phyloP scores from a whole-genome alignment of 2,329 filamentous ascomycete species.

The Diplodia sapinea region DNA sequence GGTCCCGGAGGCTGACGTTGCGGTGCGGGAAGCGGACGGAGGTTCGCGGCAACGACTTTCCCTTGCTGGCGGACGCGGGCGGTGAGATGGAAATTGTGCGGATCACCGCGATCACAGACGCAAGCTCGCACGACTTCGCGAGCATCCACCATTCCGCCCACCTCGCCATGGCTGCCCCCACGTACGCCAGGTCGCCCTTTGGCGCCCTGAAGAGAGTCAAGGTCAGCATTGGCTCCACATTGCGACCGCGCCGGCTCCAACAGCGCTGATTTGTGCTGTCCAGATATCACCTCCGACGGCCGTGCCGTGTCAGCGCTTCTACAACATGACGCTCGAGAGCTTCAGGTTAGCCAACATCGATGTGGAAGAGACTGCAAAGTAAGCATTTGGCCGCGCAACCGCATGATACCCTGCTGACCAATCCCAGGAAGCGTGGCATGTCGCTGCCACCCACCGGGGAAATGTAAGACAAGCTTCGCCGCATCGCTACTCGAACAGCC shows the following conservation, averaged over 20 bases:
- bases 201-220: conserved; percentile 51
- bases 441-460: conserved; percentile 18
- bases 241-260: not conserved
- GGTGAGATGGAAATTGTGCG: conserved; percentile 77
- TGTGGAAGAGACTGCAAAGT: conserved; percentile 27
- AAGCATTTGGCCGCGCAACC: not conserved
- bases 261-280: not conserved
- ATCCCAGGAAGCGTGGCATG: conserved; percentile 36
- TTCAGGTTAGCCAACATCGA: conserved; percentile 19
- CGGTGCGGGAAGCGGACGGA: conserved; percentile 57
- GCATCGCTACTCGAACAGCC: not conserved
- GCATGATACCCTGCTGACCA: not conserved
- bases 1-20: conserved; percentile 21
- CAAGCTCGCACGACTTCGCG: conserved; percentile 13
- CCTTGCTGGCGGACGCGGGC: conserved; percentile 75
- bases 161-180: conserved; percentile 51
- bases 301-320: conserved; percentile 23
- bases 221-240: conserved; percentile 39
- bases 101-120: conserved; percentile 17
- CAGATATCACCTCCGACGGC: conserved; percentile 20
- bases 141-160: not conserved
- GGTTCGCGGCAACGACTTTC: conserved; percentile 75
- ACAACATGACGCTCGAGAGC: conserved; percentile 28
- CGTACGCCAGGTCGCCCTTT: conserved; percentile 52
- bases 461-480: conserved; percentile 20